Base-by-base conservation (phyloP, 169 alveolate species). In the Cryptosporidium andersoni region DNA sequence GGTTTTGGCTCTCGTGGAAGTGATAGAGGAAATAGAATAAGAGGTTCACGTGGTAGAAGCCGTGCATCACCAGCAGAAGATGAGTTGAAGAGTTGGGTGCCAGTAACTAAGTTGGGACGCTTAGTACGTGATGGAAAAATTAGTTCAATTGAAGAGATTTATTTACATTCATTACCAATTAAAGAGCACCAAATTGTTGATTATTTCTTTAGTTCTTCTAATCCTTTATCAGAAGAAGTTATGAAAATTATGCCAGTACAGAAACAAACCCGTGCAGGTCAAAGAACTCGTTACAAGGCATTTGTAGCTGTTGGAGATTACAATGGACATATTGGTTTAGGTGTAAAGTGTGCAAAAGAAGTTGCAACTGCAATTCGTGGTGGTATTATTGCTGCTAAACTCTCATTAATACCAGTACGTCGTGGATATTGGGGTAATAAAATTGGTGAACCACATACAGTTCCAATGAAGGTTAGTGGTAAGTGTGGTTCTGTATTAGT, bases 341-440 rank as follows among this genome's bases (percentile, higher is more conserved):
- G 99, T 37, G 94, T 96, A 66, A 97, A 96, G 90, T 97, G 99
- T 82, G 99, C 99, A 64, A 98, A 98, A 94, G 99, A 98, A 94
- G 99, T 98, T 52, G 99, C 99, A 81, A 96, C 99, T 56, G 99
- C 99, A 64, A 98, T 98, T 89, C 96, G 99, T 81, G 99, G 99
- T 48, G 99, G 99, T 64, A 96, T 97, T 88, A 97, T 96, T 64
- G 95, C 97, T 43, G 99, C 99, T 62, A 98, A 98, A 95, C 95
- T 98, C 81, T 94, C 97, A 85, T 93, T 98, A 82, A 94, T 98
- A 81, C 99, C 99, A 53, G 99, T 98, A 64, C 90, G 98, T 89
- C 95, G 99, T 90, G 99, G 99, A 14, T 98, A 97, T 95, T 98
- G 99, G 99, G 99, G 99, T 14, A 98, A 97, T 95, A 97, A 97